Evolutionary conservation across 371 early-diverging fungal genomes (phyloP).

Genomic region (Apophysomyces ossiformis): DNA sequence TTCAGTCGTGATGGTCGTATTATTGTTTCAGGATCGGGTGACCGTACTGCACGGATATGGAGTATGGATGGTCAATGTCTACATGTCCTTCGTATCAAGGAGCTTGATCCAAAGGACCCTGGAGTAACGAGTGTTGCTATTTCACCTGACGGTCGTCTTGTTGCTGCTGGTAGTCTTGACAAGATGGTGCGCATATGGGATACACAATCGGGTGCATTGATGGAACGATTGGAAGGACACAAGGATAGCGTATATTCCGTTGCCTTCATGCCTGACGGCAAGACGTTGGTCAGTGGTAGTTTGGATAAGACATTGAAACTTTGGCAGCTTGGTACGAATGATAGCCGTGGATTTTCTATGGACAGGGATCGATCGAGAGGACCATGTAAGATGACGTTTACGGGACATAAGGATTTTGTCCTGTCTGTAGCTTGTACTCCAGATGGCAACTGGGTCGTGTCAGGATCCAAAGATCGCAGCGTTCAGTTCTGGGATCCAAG

Average conservation of each 20-base stretch:
- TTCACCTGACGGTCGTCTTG: slow-evolving; percentile 80
- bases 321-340: slow-evolving; percentile 80
- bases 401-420: slow-evolving; percentile 92
- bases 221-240: slow-evolving; percentile 95
- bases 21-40: slow-evolving; percentile 95
- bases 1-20: slow-evolving; percentile 92
- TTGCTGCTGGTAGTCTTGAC: slow-evolving; percentile 93
- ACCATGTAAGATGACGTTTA: slow-evolving; percentile 53
- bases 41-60: slow-evolving; percentile 92
- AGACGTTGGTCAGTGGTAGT: slow-evolving; percentile 90
- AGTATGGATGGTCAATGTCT: slow-evolving; percentile 77
- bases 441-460: slow-evolving; percentile 92
- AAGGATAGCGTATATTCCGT: slow-evolving; percentile 96
- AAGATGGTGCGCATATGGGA: slow-evolving; percentile 96
- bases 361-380: slow-evolving; percentile 32
- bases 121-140: slow-evolving; percentile 96
- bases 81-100: slow-evolving; percentile 79
- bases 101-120: slow-evolving; percentile 84
- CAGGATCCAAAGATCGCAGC: slow-evolving; percentile 93
- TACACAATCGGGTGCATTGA: slow-evolving; percentile 72
- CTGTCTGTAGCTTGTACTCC: slow-evolving; percentile 94
- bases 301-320: slow-evolving; percentile 95
- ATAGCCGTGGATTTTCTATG: slow-evolving; percentile 33
- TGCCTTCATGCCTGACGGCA: slow-evolving; percentile 95
- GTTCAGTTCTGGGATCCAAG: slow-evolving; percentile 96